Evolutionary conservation across 2,329 filamentous ascomycete genomes (phyloP), one percentile per base, ranked within the genome.

Genomic region (Chaetomium olivaceum): DNA sequence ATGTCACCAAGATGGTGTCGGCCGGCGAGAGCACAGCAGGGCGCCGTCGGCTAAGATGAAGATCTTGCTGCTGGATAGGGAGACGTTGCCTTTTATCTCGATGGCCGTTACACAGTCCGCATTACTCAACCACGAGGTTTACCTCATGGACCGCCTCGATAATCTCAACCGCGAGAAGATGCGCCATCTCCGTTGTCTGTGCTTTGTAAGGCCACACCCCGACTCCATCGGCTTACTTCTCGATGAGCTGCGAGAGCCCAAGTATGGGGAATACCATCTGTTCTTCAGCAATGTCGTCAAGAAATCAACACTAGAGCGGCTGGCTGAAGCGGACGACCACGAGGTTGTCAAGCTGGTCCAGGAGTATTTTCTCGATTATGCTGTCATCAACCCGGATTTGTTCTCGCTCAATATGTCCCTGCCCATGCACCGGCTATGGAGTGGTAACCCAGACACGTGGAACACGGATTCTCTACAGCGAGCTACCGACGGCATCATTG

Each of bases 261-360:
- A 93, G 76, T 99, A 99, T 73, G 94, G 95, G 70, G 95, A 99
- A 80, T 99, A 99, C 79, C 88, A 96, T 75, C 86, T 99, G 64
- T 97, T 96, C 78, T 97, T 99, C 78, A 98, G 93, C 82, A 99
- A 99, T 77, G 91, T 99, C 66, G 89, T 95, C 74, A 96, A 96
- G 78, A 99, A 99, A 79, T 98, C 95, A 1, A 91, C 94, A 0
- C 83, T 99, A 27, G 95, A 99, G 77, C 87, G 95, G 52, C 82
- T 99, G 52, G 95, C 95, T 39, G 96, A 99, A 81, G 93, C 95
- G 29, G 95, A 99, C 76, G 93, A 97, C 72, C 93, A 99, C 75
- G 96, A 99, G 79, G 92, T 99, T 43, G 94, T 99, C 70, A 96
- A 93, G 75, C 83, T 88, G 14, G 91, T 99, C 1, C 93, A 98